phyloP scores from a whole-genome alignment of 768 basidiomycete species.

The Rubroboletus pulcherrimus region DNA sequence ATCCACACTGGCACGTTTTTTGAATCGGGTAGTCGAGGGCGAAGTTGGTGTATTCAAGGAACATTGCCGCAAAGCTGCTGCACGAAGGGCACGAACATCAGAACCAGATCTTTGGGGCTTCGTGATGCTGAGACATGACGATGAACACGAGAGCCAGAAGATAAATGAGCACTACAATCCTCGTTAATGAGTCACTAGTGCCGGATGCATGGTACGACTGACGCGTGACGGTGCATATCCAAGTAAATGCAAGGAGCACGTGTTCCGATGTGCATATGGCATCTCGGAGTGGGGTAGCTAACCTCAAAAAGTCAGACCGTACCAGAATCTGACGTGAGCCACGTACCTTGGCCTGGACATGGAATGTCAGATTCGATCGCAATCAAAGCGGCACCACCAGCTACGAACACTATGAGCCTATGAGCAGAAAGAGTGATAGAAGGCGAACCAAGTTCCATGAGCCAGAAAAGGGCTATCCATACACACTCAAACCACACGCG shows the following conservation, averaged over 20 bases:
- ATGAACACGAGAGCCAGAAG: conserved; percentile 46
- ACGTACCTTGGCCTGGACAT: conserved; percentile 35
- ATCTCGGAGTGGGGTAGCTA: background rate
- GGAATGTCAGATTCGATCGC: conserved; percentile 33
- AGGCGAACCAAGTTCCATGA: conserved; percentile 56
- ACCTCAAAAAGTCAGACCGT: background rate
- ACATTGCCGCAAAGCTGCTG: conserved; percentile 26
- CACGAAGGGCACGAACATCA: conserved; percentile 43
- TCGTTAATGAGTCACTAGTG: background rate
- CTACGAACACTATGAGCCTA: conserved; percentile 30
- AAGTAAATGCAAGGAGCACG: conserved; percentile 58
- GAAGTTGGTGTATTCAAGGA: conserved; percentile 37
- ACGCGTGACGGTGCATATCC: conserved; percentile 46
- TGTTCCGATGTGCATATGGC: conserved; percentile 47
- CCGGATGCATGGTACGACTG: conserved; percentile 19
- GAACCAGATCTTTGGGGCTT: conserved; percentile 50
- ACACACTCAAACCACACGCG: conserved; percentile 70
- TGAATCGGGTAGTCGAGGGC: conserved; percentile 34
- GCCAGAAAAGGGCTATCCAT: conserved; percentile 57
- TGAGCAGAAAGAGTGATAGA: background rate
- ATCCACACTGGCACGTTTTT: conserved; percentile 32
- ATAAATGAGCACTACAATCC: conserved; percentile 52
- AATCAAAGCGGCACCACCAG: conserved; percentile 49
- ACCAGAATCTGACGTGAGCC: background rate
- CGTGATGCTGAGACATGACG: conserved; percentile 39